Conservation (phyloP, 2,329 filamentous ascomycete species). For the Xylaria polymorpha region DNA sequence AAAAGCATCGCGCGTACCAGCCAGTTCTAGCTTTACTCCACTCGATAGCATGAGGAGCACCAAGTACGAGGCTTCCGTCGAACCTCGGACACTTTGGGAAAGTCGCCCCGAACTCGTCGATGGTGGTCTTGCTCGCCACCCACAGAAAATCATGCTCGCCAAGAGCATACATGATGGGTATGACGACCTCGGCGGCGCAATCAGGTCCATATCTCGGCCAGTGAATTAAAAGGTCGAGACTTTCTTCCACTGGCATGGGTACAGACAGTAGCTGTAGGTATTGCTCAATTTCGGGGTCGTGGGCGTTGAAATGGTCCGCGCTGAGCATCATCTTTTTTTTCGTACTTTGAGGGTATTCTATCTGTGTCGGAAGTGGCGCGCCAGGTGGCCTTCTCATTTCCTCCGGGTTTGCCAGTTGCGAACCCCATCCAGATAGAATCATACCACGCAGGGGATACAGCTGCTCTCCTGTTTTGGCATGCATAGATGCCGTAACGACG, state of each 20-base stretch:
- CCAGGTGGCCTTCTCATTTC: not conserved
- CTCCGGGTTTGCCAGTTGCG: not conserved
- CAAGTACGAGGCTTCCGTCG: not conserved
- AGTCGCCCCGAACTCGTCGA: not conserved
- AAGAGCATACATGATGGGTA: not conserved
- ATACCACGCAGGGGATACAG: not conserved
- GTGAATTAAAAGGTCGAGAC: not conserved
- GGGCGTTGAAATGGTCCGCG: not conserved
- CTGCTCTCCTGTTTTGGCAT: not conserved
- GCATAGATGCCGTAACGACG: not conserved
- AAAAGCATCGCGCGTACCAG: not conserved
- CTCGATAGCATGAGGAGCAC: not conserved
- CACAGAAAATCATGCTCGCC: not conserved
- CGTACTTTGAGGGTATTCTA: not conserved
- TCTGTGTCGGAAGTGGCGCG: not conserved
- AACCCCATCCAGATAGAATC: not conserved
- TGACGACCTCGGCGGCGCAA: not conserved
- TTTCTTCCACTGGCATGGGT: not conserved
- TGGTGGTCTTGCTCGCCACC: not conserved
- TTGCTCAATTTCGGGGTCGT: not conserved
- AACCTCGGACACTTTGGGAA: not conserved
- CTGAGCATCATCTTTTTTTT: slow-evolving; percentile 3
- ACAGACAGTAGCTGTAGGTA: not conserved
- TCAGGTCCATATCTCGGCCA: not conserved
- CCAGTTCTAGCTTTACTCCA: not conserved